Conservation (phyloP, 345 rosid genomes). For the Leavenworthia alabamica region DNA sequence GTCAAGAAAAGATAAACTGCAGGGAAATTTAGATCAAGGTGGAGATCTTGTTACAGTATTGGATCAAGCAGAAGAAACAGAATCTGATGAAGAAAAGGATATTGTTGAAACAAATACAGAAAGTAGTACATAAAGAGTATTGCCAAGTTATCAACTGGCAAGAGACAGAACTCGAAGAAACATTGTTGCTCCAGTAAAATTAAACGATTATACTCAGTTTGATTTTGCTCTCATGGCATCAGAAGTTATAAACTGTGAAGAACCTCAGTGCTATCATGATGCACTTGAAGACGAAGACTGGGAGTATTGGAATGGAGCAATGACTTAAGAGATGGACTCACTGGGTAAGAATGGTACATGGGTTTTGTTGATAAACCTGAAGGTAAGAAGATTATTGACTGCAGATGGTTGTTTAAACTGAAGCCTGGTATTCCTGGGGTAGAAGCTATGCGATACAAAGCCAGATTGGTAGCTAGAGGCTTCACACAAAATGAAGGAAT, state of each 20-base stretch:
- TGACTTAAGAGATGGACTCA: not conserved
- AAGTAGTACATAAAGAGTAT: not conserved
- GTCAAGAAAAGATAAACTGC: no score
- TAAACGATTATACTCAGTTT: not conserved
- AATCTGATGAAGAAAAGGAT: no score
- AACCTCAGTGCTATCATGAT: not conserved
- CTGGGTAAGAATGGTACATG: not conserved
- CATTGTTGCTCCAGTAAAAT: fast-evolving
- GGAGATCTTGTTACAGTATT: no score
- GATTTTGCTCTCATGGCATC: not conserved
- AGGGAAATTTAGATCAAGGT: no score
- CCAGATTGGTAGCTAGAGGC: not conserved
- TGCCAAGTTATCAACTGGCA: not conserved
- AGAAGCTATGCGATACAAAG: not conserved
- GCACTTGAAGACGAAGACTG: not conserved
- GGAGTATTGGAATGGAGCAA: not conserved
- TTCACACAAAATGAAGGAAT: not conserved
- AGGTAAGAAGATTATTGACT: not conserved
- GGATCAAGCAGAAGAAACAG: no score
- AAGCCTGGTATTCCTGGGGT: not conserved
- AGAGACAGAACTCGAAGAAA: not conserved
- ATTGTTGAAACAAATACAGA: no score
- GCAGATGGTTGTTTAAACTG: not conserved
- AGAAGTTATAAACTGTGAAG: not conserved
- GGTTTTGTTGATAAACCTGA: not conserved